phyloP scores from a whole-genome alignment of 345 rosid genomes.

The Lumnitzera racemosa region DNA sequence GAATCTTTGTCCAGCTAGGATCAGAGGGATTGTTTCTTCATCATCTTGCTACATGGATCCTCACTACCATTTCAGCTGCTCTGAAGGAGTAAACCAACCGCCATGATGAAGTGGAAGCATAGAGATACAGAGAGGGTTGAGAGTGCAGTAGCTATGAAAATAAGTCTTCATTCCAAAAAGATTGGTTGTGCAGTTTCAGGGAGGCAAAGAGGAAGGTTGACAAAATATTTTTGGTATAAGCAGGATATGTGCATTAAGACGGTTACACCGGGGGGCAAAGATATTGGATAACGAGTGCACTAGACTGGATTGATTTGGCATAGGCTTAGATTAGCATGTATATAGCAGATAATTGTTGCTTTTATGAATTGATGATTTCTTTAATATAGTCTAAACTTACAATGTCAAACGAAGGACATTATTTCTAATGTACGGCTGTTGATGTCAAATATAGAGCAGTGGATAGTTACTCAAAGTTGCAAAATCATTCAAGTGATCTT shows the following conservation, averaged over 20 bases:
- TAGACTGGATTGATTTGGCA: not conserved
- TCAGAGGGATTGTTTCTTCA: conserved; percentile 64
- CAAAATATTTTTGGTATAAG: conserved; percentile 15
- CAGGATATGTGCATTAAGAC: conserved; percentile 21
- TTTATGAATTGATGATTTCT: no score
- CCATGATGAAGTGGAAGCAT: conserved; percentile 14
- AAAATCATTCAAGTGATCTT: no score
- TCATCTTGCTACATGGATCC: conserved; percentile 62
- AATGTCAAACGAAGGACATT: no score
- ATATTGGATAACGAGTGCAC: conserved; percentile 19
- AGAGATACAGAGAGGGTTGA: conserved; percentile 17
- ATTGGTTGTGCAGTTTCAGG: no score
- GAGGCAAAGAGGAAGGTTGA: conserved; percentile 8
- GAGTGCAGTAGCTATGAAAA: not conserved
- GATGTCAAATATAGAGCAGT: not conserved
- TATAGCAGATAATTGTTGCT: no score
- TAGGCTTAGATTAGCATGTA: conserved; percentile 1
- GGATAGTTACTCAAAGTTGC: no score
- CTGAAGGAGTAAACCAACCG: conserved; percentile 35
- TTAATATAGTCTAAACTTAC: no score
- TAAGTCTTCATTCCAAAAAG: no score
- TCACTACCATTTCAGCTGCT: conserved; percentile 46
- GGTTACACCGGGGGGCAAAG: conserved; percentile 26
- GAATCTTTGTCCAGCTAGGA: conserved; percentile 35
- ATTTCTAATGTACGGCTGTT: not conserved